A percentile compares a stretch with the other conserved stretches of the same genome.
These are phyloP conservation scores for Phytopythium helicoides DNA, from an alignment of 352 stramenopile species.

Conservation along the genomic window DNA sequence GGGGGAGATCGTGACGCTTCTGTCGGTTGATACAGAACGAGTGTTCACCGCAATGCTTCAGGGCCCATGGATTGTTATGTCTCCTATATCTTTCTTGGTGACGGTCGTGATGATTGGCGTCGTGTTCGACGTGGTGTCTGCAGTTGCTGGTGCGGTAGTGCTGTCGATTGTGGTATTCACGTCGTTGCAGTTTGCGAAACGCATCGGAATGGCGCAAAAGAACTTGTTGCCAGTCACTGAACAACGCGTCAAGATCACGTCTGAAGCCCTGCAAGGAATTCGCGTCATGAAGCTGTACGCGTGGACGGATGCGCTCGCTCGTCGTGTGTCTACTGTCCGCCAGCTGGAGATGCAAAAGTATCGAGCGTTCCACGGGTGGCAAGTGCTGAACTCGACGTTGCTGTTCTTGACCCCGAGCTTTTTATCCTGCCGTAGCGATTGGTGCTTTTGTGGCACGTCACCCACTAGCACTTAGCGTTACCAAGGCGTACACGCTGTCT, in stretches of 20 bases:
- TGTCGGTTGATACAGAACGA: constrained; percentile 40
- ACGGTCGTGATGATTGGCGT: constrained; percentile 25
- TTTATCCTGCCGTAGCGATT: constrained; percentile 17
- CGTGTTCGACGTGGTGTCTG: constrained; percentile 19
- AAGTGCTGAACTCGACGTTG: constrained; percentile 59
- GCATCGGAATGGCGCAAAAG: constrained; percentile 10
- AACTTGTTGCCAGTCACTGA: constrained; percentile 27
- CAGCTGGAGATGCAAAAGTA: constrained; percentile 37
- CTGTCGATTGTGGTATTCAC: constrained; percentile 18
- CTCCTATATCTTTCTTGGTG: constrained; percentile 20
- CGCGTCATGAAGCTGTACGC: constrained; percentile 91
- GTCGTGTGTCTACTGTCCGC: constrained; percentile 51
- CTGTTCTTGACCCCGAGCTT: constrained; percentile 49
- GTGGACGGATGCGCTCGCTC: constrained; percentile 60
- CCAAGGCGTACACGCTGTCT: constrained; percentile 38
- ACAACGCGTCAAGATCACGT: constrained; percentile 90
- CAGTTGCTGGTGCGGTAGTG: constrained; percentile 14
- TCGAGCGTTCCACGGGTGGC: constrained; percentile 50
- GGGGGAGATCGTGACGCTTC: constrained; percentile 38
- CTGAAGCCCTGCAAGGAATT: constrained; percentile 89
- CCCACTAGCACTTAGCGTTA: constrained; percentile 33
- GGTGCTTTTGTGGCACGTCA: constrained; percentile 32
- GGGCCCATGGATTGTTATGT: constrained; percentile 23
- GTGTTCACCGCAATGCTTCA: constrained; percentile 32
- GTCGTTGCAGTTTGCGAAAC: background rate